Evolutionary conservation across 441 rosid species (phyloP), one percentile per base, ranked within the genome.

Genomic region (Gossypium gossypioides): DNA sequence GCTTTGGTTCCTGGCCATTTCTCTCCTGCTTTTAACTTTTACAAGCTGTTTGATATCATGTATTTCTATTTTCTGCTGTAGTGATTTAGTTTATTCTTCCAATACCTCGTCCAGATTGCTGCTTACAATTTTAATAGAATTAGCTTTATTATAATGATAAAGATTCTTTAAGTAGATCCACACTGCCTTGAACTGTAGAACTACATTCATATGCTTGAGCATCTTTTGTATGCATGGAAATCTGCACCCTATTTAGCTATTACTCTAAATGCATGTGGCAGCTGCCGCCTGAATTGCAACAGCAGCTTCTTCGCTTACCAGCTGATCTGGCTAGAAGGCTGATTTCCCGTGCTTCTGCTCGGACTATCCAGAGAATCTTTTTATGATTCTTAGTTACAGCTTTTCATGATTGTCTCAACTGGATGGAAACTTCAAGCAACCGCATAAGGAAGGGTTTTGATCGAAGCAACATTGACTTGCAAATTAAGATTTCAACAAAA

Each of bases 251-350:
- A 69, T 42, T 25, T 40, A 24, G 32, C 65, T 5, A 13, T 13
- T 54, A n/a, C 1, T 40, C 10, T 55, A 57, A 40, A 56, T 70
- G 48, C 42, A 42, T 37, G 9, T 50, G 29, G 77, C 87, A 94
- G 99, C 94, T 92, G 77, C 91, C 91, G 5, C 91, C 84, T 58
- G 97, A 92, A 83, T 50, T 84, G 75, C 96, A 92, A 61, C 97
- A 83, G 81, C 86, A 79, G 81, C 76, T 94, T 69, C 83, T 92
- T 78, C 85, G 78, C 76, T 74, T 94, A 77, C 99, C 99, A 19
- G 83, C 81, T 46, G 96, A 94, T 81, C 78, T 94, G 72, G 86
- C 81, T 32, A 84, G 89, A 79, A 88, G 91, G 81, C 78, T 94
- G 81, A 68, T 87, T 70, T 89, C 98, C 66, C 91, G 99, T 16